phyloP scores from a whole-genome alignment of 225 moss, liverwort and hornwort genomes.

The Polytrichum formosum region DNA sequence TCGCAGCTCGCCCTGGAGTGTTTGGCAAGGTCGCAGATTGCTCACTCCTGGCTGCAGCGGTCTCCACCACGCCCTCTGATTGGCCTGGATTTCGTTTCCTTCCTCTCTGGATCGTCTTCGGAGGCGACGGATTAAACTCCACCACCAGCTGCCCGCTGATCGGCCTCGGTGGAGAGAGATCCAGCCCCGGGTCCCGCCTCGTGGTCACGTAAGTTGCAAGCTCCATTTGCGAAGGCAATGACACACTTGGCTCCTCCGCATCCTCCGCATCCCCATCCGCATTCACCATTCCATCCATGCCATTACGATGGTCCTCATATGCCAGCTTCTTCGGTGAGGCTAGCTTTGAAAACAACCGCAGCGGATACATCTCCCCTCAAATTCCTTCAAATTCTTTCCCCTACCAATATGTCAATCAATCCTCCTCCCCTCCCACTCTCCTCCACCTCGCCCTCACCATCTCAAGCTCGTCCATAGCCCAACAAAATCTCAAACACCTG shows the following conservation, averaged over 20 bases:
- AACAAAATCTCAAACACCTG: no score
- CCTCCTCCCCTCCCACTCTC: constrained; percentile 15
- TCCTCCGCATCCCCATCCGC: constrained; percentile 5
- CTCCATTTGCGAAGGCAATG: constrained; percentile 4
- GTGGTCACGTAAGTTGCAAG: constrained; percentile 34
- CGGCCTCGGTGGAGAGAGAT: constrained; percentile 21
- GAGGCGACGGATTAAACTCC: constrained; percentile 36
- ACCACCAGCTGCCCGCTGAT: constrained; percentile 6
- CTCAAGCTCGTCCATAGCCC: constrained; percentile 1
- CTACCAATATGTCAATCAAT: constrained; percentile 11
- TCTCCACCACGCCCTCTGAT: constrained; percentile 17
- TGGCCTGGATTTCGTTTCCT: constrained; percentile 33
- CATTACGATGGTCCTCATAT: constrained; percentile 15
- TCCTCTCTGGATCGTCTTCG: constrained; percentile 29
- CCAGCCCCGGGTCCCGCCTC: constrained; percentile 18
- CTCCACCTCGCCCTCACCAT: constrained; percentile 33
- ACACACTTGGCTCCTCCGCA: no score
- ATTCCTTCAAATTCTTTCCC: neutral
- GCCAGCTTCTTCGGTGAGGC: constrained; percentile 48
- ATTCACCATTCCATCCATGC: neutral
- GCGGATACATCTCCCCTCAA: constrained; percentile 38
- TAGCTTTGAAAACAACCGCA: constrained; percentile 41
- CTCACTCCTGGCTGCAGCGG: constrained; percentile 14
- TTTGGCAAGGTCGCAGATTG: constrained; percentile 10
- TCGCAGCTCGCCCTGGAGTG: constrained; percentile 33